A percentile compares a stretch with the other conserved stretches of the same genome.
Evolutionary conservation across 1,139 yeast genomes (phyloP).

Genomic region (Nakaseomyces delphensis): DNA sequence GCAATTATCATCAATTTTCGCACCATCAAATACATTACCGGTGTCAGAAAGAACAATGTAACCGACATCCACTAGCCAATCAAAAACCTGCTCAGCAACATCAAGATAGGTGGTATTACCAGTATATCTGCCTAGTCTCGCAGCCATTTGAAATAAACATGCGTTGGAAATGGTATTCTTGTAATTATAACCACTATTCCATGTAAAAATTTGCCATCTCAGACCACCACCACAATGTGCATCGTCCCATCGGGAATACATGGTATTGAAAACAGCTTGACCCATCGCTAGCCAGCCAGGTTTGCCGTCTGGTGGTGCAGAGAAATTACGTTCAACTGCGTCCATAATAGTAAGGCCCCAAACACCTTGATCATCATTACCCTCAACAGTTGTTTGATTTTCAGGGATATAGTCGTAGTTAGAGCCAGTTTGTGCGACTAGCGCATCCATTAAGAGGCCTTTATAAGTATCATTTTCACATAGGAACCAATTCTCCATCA

Average conservation of each 20-base stretch:
- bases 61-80: conserved; percentile 49
- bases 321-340: conserved; percentile 54
- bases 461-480: conserved; percentile 43
- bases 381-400: conserved; percentile 55
- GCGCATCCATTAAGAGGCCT: conserved; percentile 38
- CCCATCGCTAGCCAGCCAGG: conserved; percentile 48
- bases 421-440: conserved; percentile 48
- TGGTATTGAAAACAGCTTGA: conserved; percentile 53
- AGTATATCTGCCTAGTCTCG: conserved; percentile 53
- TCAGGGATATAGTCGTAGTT: conserved; percentile 47
- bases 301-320: conserved; percentile 33
- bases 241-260: conserved; percentile 48
- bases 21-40: conserved; percentile 49
- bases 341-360: conserved; percentile 58
- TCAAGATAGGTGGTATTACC: conserved; percentile 46
- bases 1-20: conserved; percentile 43
- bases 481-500: conserved; percentile 44
- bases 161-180: conserved; percentile 61
- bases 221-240: conserved; percentile 51
- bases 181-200: conserved; percentile 61
- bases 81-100: conserved; percentile 49
- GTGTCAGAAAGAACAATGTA: conserved; percentile 36
- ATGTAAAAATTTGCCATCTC: conserved; percentile 64
- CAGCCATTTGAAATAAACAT: conserved; percentile 52
- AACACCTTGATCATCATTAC: conserved; percentile 66